Base-by-base conservation (phyloP, 2,329 filamentous ascomycete genomes). In the Colletotrichum camelliae region DNA sequence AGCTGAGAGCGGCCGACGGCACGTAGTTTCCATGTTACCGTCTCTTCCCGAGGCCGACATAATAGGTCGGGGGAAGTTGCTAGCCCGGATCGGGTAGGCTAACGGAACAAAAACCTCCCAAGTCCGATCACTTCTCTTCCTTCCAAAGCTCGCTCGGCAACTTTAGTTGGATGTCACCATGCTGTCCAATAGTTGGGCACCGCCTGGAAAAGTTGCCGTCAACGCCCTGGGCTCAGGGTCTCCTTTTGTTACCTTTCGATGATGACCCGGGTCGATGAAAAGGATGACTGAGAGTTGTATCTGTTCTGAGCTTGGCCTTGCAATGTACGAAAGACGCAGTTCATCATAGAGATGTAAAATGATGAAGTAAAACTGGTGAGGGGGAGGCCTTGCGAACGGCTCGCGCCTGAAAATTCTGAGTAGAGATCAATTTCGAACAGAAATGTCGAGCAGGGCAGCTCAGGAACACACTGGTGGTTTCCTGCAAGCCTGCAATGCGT, bases 21-120 rank as follows among this genome's bases (percentile, higher is more conserved):
- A 37, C 43, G 24, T 35, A 55, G n/a, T n/a, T 37, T 65, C 57
- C 62, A 43, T n/a, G 72, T 39, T 24, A 39, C 72, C 72, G 55
- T 72, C 67, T 24, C 68, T 67, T 72, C 60, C 72, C 72, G 52
- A 72, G 39, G 43, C 52, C 55, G 39, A 31, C 68, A 72, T 24
- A 39, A 24, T 55, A 39, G 39, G 61, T 39, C 37, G 16, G 31
- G 21, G 48, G 57, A 21, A 21, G 29, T 39, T 67, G 62, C 72
- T 48, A 75, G 33, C 37, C 72, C 37, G 55, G n/a, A 43, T 72
- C 61, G 24, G 62, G 37, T 27, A 72, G 39, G 21, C 55, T 58
- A 27, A 37, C 62, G 69, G 72, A 75, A 67, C 61, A 27, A 55
- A 37, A 24, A 57, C 52, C 29, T 60, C 37, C 29, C 72, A 62